Percentiles rank a stretch among this genome's conserved stretches.
These are phyloP conservation scores for Calonectria ilicicola DNA, from an alignment of 2,329 filamentous ascomycete genomes.

Conservation along the genomic window DNA sequence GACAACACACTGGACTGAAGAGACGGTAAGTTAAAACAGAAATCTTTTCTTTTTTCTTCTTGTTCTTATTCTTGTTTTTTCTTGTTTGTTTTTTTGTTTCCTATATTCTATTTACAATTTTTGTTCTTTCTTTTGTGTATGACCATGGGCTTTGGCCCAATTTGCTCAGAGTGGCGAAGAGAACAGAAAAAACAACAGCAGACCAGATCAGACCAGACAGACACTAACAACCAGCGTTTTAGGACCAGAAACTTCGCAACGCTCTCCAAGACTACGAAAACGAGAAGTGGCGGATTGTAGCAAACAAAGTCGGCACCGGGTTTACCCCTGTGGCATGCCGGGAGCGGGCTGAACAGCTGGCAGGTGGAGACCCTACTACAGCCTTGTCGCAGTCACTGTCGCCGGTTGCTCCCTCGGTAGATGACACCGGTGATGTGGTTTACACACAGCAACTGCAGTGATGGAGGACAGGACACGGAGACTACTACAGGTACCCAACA, in stretches of 20 bases:
- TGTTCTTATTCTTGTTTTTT: no score
- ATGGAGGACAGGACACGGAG: conserved; percentile 40
- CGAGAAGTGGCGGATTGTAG: conserved; percentile 93
- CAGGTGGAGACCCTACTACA: conserved; percentile 53
- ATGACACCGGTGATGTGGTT: conserved; percentile 39
- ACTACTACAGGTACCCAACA: background rate
- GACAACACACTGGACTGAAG: conserved; percentile 92
- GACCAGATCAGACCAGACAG: no score
- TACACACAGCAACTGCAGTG: conserved; percentile 65
- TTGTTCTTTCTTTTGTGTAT: background rate
- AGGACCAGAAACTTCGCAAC: conserved; percentile 83
- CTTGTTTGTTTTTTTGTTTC: background rate
- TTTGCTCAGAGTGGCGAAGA: background rate
- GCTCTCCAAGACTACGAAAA: conserved; percentile 88
- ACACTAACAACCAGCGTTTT: conserved; percentile 29
- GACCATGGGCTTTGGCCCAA: background rate
- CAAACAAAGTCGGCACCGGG: conserved; percentile 89
- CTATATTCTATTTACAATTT: background rate
- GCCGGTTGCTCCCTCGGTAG: conserved; percentile 53
- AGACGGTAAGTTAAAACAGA: conserved; percentile 80
- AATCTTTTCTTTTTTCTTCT: background rate
- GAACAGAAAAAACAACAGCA: background rate
- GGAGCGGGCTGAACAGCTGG: conserved; percentile 78
- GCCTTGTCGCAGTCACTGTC: conserved; percentile 64
- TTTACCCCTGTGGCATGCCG: conserved; percentile 90